Evolutionary conservation across 2,329 filamentous ascomycete genomes (phyloP).

Genomic region (Botryotinia convoluta): DNA sequence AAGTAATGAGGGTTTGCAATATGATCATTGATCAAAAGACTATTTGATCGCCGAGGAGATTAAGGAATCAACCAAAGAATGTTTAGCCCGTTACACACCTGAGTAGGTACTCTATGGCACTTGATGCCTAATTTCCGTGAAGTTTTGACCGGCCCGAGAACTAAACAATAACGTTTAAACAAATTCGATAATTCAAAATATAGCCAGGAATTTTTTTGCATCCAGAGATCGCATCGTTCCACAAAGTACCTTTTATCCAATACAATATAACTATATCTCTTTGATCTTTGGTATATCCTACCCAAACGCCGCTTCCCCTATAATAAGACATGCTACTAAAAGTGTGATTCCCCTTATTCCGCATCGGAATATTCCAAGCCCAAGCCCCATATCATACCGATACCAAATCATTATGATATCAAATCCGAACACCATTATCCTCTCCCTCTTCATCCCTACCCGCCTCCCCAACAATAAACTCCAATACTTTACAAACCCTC

Average conservation of each 20-base stretch:
- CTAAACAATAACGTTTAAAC: no score
- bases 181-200: no score
- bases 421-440: conserved; percentile 27
- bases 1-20: no score
- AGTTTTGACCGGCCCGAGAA: not conserved
- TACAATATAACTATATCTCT: not conserved
- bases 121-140: not conserved
- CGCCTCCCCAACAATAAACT: conserved; percentile 43
- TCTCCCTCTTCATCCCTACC: conserved; percentile 42
- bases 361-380: not conserved
- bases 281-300: not conserved
- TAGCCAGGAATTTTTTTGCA: not conserved
- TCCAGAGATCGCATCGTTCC: not conserved
- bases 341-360: not conserved
- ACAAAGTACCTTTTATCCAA: not conserved
- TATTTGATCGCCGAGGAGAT: not conserved
- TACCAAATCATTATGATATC: not conserved
- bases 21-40: no score
- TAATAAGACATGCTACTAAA: not conserved
- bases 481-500: conserved; percentile 41
- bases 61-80: not conserved
- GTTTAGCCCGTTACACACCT: not conserved
- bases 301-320: not conserved
- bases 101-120: not conserved
- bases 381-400: not conserved